Evolutionary conservation across 768 basidiomycete genomes (phyloP), one percentile per base, ranked within the genome.

Genomic region (Astraeus odoratus): DNA sequence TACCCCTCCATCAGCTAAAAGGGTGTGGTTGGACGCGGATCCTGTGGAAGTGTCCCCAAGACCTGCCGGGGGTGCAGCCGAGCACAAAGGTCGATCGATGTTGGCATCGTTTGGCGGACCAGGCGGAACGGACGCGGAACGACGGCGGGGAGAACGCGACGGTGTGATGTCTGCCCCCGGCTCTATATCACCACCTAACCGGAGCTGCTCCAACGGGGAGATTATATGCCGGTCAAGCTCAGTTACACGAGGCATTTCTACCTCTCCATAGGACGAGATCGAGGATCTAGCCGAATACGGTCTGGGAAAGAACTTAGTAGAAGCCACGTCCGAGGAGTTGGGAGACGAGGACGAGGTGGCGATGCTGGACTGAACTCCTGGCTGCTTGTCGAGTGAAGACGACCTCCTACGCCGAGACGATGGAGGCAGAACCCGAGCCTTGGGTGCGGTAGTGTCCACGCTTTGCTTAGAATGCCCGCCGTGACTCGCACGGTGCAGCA

Each of bases 301-400:
- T 33, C 64, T 66, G 38, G 72, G 63, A 57, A 80, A 81, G 57
- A 74, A 78, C 20, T 67, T 68, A 0, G 72, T 64, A 1, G 78
- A 78, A 2, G 75, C 74, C 16, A 76, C 68, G 34, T 80, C 78
- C 13, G 77, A 77, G 39, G 77, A 77, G 39, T 73, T 69, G 5
- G 81, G 79, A 1, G 82, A 85, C 0, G 83, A 78, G 0, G 82
- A 78, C 8, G 73, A 62, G 0, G 81, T 80, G 0, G 74, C 70
- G 5, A 71, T 72, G 49, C 74, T 76, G 0, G 70, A 72, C 13
- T 71, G 65, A 2, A 62, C 48, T 22, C 45, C 51, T 43, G 51
- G 20, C 5, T 51, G 51, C 42, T 35, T 45, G n/a, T 48, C 52
- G 15, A 16, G 50, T 22, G 34, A 51, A 22, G 43, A 39, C 12